Percentiles rank a stretch among this genome's conserved stretches.
phyloP scores from a whole-genome alignment of 2,329 filamentous ascomycete genomes.

The Fusarium buharicum region DNA sequence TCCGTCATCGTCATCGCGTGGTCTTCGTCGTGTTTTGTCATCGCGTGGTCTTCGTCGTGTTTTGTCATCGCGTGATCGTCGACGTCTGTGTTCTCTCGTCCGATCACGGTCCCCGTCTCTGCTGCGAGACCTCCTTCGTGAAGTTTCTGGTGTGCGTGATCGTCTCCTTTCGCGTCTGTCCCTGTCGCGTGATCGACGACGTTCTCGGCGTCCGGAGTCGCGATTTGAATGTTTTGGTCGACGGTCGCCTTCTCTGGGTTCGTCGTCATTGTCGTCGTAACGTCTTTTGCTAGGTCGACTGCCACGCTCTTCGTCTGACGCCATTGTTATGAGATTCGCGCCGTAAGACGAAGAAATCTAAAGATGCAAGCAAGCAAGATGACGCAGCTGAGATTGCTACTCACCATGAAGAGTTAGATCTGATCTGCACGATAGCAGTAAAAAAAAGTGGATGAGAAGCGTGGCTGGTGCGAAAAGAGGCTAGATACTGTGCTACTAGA shows the following conservation, averaged over 20 bases:
- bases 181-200: conserved; percentile 46
- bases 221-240: conserved; percentile 42
- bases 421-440: conserved; percentile 19
- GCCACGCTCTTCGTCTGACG: conserved; percentile 41
- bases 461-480: not conserved
- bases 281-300: conserved; percentile 28
- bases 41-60: conserved; percentile 45
- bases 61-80: conserved; percentile 50
- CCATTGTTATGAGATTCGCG: conserved; percentile 38
- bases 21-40: conserved; percentile 43
- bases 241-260: conserved; percentile 28
- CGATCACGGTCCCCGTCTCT: conserved; percentile 44
- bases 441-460: no score
- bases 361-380: conserved; percentile 13
- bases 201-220: conserved; percentile 42
- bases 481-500: not conserved
- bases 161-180: conserved; percentile 47
- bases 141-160: conserved; percentile 48
- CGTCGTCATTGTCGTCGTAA: conserved; percentile 36
- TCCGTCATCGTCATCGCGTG: conserved; percentile 31
- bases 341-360: conserved; percentile 1
- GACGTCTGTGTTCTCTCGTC: conserved; percentile 43
- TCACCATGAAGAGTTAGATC: conserved; percentile 5
- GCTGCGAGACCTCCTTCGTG: conserved; percentile 43
- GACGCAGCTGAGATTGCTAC: conserved; percentile 18